Evolutionary conservation across 1,139 yeast genomes (phyloP).

Genomic region (Protomyces inundatus): DNA sequence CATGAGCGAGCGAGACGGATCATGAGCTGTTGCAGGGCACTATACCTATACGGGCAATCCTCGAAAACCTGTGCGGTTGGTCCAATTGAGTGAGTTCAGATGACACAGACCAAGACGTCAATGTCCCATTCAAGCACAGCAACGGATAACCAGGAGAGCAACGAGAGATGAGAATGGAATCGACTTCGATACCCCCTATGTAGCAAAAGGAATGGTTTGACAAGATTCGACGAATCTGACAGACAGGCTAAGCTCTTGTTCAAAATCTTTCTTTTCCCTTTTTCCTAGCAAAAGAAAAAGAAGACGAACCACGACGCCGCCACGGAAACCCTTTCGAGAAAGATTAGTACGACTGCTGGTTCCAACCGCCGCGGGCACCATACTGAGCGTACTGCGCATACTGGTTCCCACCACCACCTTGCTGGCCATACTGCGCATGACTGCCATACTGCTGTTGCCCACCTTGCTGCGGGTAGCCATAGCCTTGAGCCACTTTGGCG

Average conservation of each 20-base stretch:
- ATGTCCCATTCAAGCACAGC: neutral
- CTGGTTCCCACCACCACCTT: neutral
- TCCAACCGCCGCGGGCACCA: constrained; percentile 10
- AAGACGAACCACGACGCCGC: neutral
- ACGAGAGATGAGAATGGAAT: neutral
- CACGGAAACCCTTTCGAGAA: neutral
- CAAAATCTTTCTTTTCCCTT: neutral
- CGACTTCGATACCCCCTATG: neutral
- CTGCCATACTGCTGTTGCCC: constrained; percentile 6
- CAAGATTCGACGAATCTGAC: too few species aligned
- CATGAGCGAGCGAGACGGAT: neutral
- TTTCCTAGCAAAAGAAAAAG: neutral
- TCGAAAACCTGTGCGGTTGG: neutral
- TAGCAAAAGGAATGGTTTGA: neutral
- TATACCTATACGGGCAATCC: neutral
- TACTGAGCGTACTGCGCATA: constrained; percentile 21
- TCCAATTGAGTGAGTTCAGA: neutral
- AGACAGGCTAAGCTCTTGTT: neutral
- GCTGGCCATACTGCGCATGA: constrained; percentile 4
- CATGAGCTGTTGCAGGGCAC: neutral
- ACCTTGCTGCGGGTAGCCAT: neutral
- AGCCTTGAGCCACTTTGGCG: constrained; percentile 1
- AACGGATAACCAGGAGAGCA: neutral
- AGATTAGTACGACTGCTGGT: neutral
- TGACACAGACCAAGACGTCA: neutral